These are phyloP conservation scores for Magnaporthiopsis poae DNA, from an alignment of 2,329 filamentous ascomycete species.

Conservation along the genomic window DNA sequence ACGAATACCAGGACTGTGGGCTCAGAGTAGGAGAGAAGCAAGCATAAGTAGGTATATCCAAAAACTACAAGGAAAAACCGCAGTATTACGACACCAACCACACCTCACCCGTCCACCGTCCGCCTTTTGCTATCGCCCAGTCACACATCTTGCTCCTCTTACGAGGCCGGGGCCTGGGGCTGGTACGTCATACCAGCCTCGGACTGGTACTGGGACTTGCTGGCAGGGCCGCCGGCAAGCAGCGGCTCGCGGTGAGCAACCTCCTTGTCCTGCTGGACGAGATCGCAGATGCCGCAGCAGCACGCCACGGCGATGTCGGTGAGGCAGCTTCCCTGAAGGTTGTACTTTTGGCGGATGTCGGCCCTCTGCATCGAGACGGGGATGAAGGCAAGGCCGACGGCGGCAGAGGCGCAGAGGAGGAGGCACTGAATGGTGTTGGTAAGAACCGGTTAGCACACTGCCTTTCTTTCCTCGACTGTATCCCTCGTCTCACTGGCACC, in stretches of 20 bases:
- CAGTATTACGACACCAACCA: too few relatives aligned
- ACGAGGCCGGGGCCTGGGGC: neutral
- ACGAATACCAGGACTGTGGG: too few relatives aligned
- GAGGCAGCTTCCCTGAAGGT: constrained; percentile 34
- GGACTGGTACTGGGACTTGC: constrained; percentile 24
- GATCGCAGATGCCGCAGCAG: constrained; percentile 35
- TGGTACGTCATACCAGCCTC: constrained; percentile 20
- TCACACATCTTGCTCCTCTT: neutral
- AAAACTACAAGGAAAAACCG: too few relatives aligned
- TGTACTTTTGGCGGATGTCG: constrained; percentile 34
- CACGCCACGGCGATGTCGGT: constrained; percentile 31
- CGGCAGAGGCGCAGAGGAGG: constrained; percentile 30
- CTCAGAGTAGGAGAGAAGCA: too few relatives aligned
- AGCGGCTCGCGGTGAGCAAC: constrained; percentile 26
- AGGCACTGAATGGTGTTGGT: constrained; percentile 25
- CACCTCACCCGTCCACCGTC: neutral
- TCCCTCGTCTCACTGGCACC: neutral
- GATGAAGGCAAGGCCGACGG: constrained; percentile 31
- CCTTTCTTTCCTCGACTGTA: neutral
- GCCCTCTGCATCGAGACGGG: constrained; percentile 35
- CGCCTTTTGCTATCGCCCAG: neutral
- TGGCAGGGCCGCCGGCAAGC: constrained; percentile 7
- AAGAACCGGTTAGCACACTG: neutral
- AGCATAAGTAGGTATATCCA: too few relatives aligned
- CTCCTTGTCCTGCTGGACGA: constrained; percentile 41